Percentiles rank a stretch among this genome's conserved stretches.
phyloP scores from a whole-genome alignment of 257 asterid species.

The Cordia subcordata region DNA sequence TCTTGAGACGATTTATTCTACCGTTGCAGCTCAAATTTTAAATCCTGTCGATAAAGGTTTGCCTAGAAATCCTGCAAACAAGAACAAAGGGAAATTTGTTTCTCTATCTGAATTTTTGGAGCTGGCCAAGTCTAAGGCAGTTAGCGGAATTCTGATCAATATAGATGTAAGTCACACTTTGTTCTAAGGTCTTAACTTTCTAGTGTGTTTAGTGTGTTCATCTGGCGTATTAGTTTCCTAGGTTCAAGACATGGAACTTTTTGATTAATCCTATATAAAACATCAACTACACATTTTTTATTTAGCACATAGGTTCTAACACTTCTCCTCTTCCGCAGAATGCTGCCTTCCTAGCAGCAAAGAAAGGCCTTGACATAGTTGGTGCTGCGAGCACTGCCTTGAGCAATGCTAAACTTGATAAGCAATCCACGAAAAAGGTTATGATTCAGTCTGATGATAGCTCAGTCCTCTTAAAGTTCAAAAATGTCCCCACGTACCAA shows the following conservation, averaged over 20 bases:
- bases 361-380: constrained; percentile 55
- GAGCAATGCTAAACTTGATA: constrained; percentile 54
- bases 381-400: constrained; percentile 48
- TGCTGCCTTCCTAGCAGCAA: constrained; percentile 65
- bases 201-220: too few relatives aligned
- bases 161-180: constrained; percentile 31
- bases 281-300: neutral
- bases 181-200: neutral
- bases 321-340: constrained; percentile 27
- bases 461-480: constrained; percentile 56
- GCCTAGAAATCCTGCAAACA: constrained; percentile 57
- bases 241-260: neutral
- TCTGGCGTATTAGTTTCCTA: too few relatives aligned
- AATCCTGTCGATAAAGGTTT: constrained; percentile 32
- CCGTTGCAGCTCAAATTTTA: constrained; percentile 56
- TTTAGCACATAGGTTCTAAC: neutral
- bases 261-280: neutral
- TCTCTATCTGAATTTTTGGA: constrained; percentile 65
- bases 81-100: constrained; percentile 62
- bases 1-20: neutral
- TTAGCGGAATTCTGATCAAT: constrained; percentile 46
- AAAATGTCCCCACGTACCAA: constrained; percentile 38
- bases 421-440: constrained; percentile 51
- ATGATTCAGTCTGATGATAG: constrained; percentile 68
- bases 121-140: constrained; percentile 51